phyloP scores from a whole-genome alignment of 139 green algal genomes.

The Chlamydomonas eustigma region DNA sequence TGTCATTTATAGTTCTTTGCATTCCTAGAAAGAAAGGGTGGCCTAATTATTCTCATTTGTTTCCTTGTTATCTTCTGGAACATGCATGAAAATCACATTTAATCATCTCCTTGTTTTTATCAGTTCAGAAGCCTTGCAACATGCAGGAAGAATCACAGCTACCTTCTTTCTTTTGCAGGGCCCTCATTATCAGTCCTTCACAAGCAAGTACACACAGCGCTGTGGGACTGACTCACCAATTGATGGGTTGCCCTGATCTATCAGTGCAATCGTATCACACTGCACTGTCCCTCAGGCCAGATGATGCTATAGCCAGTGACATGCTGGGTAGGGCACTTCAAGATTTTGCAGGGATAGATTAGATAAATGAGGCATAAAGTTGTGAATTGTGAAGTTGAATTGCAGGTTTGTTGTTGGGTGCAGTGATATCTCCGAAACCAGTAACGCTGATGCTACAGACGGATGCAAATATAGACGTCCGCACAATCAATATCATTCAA shows the following conservation, averaged over 20 bases:
- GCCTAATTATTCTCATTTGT: not conserved
- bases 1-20: too few relatives aligned
- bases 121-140: too few relatives aligned
- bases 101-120: not conserved
- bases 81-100: not conserved
- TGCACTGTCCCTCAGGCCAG: constrained; percentile 66
- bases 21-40: too few relatives aligned
- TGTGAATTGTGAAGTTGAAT: too few relatives aligned
- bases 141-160: too few relatives aligned
- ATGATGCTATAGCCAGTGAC: constrained; percentile 73
- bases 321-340: constrained; percentile 75
- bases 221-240: constrained; percentile 76
- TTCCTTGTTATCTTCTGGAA: not conserved
- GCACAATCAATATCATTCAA: too few relatives aligned
- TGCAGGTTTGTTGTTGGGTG: too few relatives aligned
- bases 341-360: constrained; percentile 29
- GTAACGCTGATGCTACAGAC: too few relatives aligned
- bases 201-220: constrained; percentile 66
- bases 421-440: too few relatives aligned
- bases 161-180: constrained; percentile 26
- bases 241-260: constrained; percentile 48
- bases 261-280: constrained; percentile 90
- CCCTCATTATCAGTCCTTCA: constrained; percentile 54
- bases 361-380: not conserved
- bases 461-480: too few relatives aligned